Base-by-base conservation (phyloP, 768 basidiomycete species). In the Auriscalpium vulgare region DNA sequence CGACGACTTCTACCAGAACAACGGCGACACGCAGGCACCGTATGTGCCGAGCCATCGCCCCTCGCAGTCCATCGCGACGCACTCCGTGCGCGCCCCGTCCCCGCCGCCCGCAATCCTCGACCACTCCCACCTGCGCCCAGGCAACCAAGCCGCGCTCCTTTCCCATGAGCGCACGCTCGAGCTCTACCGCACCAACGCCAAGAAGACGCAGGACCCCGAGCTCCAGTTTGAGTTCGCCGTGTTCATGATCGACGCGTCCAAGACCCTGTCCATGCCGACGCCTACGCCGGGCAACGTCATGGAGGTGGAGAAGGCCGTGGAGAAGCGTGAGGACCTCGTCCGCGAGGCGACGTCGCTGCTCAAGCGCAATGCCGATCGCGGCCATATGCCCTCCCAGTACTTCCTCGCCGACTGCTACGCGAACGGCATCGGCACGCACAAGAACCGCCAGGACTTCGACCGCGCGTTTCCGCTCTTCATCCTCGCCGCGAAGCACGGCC, bases 391-490 rank as follows among this genome's bases (percentile, higher is more conserved):
- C 59, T 91, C 93, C 2, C 95, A 97, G 69, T 98, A 97, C 74
- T 97, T 97, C 73, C 82, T 99, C 59, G 97, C 95, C 8, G 95
- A 99, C 73, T 97, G 95, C 72, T 98, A 90, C 69, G 88, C 95
- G 36, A 97, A 99, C 68, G 97, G 97, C n/a, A 92, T 95, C 61
- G 95, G 94, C 29, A 97, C 94, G 2, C 78, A 82, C 60, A 88
- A 92, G 72, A 83, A 79, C 59, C 86, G 84, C 65, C 95, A 97
- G 69, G 97, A 99, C 72, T 98, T 97, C 66, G 97, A 98, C 74
- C 84, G 88, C 55, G 97, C 97, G 4, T 95, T 92, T 71, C 97
- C 95, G 10, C 78, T 99, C 47, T 98, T 98, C 67, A 86, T 95
- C 14, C 83, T 97, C 38, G 92, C 95, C 1, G 91, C 95, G 37